Conservation (phyloP, 352 stramenopile genomes). For the Phytophthora colocasiae region DNA sequence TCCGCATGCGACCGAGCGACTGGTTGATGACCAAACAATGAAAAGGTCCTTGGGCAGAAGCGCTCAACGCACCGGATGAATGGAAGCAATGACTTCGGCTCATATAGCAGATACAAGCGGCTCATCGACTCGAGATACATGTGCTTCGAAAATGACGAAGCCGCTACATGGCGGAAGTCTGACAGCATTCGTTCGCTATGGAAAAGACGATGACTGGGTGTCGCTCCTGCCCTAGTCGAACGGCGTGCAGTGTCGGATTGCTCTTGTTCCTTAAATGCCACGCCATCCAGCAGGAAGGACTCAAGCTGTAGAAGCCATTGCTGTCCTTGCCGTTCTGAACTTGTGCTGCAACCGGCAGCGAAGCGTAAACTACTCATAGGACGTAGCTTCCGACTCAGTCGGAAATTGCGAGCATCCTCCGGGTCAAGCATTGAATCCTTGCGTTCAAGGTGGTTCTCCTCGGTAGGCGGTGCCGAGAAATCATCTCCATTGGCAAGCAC, state of each 20-base stretch:
- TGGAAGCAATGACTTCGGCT: conserved; percentile 54
- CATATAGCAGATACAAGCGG: conserved; percentile 80
- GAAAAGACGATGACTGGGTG: conserved; percentile 82
- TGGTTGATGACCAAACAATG: conserved; percentile 51
- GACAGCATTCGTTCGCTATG: conserved; percentile 76
- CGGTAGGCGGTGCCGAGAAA: conserved; percentile 20
- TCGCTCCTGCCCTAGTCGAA: conserved; percentile 20
- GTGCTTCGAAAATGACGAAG: conserved; percentile 85
- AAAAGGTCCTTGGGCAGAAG: conserved; percentile 75
- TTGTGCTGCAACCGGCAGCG: conserved; percentile 63
- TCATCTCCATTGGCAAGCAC: conserved; percentile 47
- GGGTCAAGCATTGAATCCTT: conserved; percentile 42
- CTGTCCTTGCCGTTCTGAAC: conserved; percentile 55
- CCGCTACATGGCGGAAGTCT: conserved; percentile 71
- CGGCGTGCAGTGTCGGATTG: background rate
- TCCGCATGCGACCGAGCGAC: conserved; percentile 68
- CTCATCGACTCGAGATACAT: conserved; percentile 90
- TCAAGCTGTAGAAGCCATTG: conserved; percentile 83
- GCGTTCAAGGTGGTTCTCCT: conserved; percentile 17
- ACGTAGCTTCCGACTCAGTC: conserved; percentile 75
- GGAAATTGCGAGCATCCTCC: conserved; percentile 57
- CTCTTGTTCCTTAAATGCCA: conserved; percentile 49
- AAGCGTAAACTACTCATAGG: conserved; percentile 86
- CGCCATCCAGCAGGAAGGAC: conserved; percentile 62
- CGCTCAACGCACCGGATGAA: conserved; percentile 70